Base-by-base conservation (phyloP, 2,329 filamentous ascomycete genomes). In the Nemania serpens region DNA sequence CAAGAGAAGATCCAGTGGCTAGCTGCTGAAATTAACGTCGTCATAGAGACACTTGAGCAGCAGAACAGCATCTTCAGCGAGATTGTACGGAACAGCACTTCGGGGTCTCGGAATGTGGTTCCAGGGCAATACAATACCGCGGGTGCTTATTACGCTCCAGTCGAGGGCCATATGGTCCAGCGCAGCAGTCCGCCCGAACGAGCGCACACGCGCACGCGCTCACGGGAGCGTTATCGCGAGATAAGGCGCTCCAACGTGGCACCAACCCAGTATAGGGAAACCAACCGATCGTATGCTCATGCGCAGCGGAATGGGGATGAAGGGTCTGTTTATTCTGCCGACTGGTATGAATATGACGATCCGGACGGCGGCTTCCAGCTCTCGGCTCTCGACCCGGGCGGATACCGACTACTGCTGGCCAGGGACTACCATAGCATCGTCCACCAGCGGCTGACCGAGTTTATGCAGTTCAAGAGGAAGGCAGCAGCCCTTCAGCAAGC, bases 341-440 rank as follows among this genome's bases (percentile, higher is more conserved):
- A 58, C 55, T 11, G 47, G 18, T 39, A 46, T 48, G 37, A 11
- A 3, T 12, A 33, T 33, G 29, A 53, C 11, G 71, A 73, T 15
- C 69, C 72, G 2, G 71, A 73, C 17, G 64, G 66, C 9, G 71
- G 71, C 37, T 72, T 71, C 12, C 75, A 71, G 58, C 70, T 79
- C 6, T 73, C 76, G 1, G 67, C 76, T 2, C 78, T 73, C 1
- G 73, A 78, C 49, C 69, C 68, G 2, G 72, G 73, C 17, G 77
- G 78, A 2, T 74, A 77, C 36, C 71, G 77, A 1, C 73, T 72
- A 33, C 69, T 81, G 9, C 69, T 81, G 18, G 67, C 76, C 12
- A 69, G 74, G 2, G 79, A 81, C 52, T 79, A 75, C 54, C 69
- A 67, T 3, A 69, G 69, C 20, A 67, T 76, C 37, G 56, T 81